Conservation (phyloP, 2,329 filamentous ascomycete genomes). For the Colletotrichum aenigma region DNA sequence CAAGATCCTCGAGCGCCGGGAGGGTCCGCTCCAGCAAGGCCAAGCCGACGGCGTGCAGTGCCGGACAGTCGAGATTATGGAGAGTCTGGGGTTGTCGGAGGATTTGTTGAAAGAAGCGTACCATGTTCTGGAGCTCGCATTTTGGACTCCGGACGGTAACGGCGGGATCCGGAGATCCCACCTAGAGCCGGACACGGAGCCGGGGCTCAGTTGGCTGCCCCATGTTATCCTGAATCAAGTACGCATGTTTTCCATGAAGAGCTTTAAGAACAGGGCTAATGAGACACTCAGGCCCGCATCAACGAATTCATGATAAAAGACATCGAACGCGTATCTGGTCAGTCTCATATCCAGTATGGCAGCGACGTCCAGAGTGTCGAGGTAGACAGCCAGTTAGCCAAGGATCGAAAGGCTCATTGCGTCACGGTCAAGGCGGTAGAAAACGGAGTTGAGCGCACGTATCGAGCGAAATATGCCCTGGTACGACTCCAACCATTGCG, state of each 20-base stretch:
- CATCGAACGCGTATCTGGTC: constrained; percentile 45
- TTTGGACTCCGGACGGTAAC: constrained; percentile 49
- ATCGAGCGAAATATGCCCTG: constrained; percentile 7
- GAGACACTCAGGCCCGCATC: constrained; percentile 41
- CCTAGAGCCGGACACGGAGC: constrained; percentile 57
- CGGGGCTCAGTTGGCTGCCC: constrained; percentile 55
- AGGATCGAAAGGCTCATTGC: constrained; percentile 42
- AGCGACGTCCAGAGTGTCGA: constrained; percentile 51
- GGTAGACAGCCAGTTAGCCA: constrained; percentile 46
- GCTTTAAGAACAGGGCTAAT: accelerated
- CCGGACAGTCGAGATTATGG: constrained; percentile 66
- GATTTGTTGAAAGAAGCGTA: constrained; percentile 60
- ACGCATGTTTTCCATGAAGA: accelerated
- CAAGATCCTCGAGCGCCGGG: constrained; percentile 41
- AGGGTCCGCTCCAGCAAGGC: constrained; percentile 35
- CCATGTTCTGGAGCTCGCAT: constrained; percentile 61
- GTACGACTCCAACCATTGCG: neutral
- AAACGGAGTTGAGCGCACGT: constrained; percentile 35
- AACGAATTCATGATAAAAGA: constrained; percentile 55
- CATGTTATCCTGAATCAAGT: constrained; percentile 61
- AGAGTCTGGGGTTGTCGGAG: constrained; percentile 61
- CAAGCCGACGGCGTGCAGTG: constrained; percentile 69
- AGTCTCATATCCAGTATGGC: constrained; percentile 57
- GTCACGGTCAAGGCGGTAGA: constrained; percentile 41
- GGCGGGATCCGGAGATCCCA: constrained; percentile 48